Evolutionary conservation across 208 protist species (phyloP).

Genomic region (Zelonia costaricensis): DNA sequence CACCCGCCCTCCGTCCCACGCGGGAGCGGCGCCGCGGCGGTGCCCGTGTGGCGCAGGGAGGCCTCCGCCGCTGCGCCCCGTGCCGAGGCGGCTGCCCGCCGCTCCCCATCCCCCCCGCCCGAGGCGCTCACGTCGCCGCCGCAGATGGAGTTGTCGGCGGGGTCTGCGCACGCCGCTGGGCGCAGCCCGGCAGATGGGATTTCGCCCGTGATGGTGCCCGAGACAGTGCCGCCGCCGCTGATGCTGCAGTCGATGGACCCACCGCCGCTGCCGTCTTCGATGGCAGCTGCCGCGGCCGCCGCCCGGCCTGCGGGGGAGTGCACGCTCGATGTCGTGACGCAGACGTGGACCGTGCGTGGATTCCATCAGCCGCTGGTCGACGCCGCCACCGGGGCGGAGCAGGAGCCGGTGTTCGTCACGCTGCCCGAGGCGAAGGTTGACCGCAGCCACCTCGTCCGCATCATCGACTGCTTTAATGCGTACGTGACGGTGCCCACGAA

Average conservation of each 20-base stretch:
- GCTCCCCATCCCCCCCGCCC: too few relatives aligned
- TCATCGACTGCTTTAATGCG: constrained; percentile 29
- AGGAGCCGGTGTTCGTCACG: constrained; percentile 11
- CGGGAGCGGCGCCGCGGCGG: too few relatives aligned
- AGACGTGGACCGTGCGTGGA: constrained; percentile 16
- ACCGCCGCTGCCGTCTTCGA: background rate
- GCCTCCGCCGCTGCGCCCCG: too few relatives aligned
- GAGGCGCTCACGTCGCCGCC: too few relatives aligned
- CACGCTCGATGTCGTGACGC: constrained; percentile 7
- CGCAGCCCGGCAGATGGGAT: too few relatives aligned
- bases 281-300: background rate
- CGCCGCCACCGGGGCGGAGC: constrained; percentile 16
- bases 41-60: background rate
- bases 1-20: background rate
- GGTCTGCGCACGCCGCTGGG: too few relatives aligned
- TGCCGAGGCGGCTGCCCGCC: too few relatives aligned
- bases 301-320: too few relatives aligned
- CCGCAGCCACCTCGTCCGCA: constrained; percentile 23
- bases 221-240: too few relatives aligned
- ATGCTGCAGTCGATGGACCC: too few relatives aligned
- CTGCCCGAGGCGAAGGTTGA: constrained; percentile 15
- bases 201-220: too few relatives aligned
- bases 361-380: constrained; percentile 13
- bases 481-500: constrained; percentile 29
- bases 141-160: too few relatives aligned